Base-by-base conservation (phyloP, 2,329 filamentous ascomycete genomes). In the Sphaerulina populicola region DNA sequence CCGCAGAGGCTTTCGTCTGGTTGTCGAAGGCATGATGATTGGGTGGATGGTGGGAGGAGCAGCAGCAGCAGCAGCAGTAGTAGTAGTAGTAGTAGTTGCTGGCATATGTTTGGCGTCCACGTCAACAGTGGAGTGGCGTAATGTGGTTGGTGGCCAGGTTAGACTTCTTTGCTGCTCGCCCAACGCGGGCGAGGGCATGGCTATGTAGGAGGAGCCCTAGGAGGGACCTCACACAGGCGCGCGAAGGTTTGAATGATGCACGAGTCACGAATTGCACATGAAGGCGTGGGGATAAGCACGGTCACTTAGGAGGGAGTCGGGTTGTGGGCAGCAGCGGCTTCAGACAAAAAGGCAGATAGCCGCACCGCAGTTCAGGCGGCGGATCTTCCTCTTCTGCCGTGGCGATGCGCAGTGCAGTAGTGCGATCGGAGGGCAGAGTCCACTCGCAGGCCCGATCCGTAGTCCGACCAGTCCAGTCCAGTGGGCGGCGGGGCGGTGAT, bases 111-210 rank as follows among this genome's bases (percentile, higher is more conserved):
- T 44, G 48, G 45, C 55, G 44, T 47, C 42, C 39, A 38, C 42
- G 43, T 49, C 44, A 44, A 18, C 18, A 18, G 49, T 38, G 46
- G 35, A 23, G 44, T 27, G 35, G 45, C 46, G 42, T 31, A 49
- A 18, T 18, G 18, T 45, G 46, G 53, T 57, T 14, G 49, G 55
- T 49, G 55, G 57, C 55, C 57, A 57, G 40, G 57, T 59, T 44
- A 49, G 47, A 54, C 53, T 59, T 48, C 55, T 51, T 42, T 43
- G 36, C 37, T 47, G 44, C 7, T 50, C 40, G 46, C 30, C 15
- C 52, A 44, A 51, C 51, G 51, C 47, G 42, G 52, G 51, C 37
- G 57, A 49, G 37, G 54, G 48, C 56, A 59, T 59, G 52, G 44
- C 50, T 57, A 57, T 50, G 52, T 52, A 54, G 40, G 21, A 37